Evolutionary conservation across 169 alveolate species (phyloP).

Genomic region (Fabrea salina): DNA sequence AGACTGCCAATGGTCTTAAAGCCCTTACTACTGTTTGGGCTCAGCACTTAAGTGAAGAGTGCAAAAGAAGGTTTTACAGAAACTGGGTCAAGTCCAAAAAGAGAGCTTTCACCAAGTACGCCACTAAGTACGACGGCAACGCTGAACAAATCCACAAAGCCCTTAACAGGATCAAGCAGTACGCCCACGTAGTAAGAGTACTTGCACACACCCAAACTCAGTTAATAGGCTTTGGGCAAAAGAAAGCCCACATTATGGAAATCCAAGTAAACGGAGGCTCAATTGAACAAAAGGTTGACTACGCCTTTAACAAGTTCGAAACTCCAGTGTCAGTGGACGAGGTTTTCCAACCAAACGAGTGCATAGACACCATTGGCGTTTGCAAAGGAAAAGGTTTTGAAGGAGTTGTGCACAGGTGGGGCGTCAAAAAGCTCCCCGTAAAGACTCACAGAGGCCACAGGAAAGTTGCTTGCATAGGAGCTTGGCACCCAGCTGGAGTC

Average conservation of each 20-base stretch:
- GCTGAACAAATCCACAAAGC: conserved; percentile 89
- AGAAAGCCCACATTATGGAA: conserved; percentile 99
- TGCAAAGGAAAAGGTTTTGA: conserved; percentile 99
- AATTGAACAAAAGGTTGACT: conserved; percentile 95
- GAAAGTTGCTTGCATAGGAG: conserved; percentile 99
- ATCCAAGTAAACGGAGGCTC: conserved; percentile 99
- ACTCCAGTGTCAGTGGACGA: conserved; percentile 94
- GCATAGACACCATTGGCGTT: conserved; percentile 97
- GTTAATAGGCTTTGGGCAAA: conserved; percentile 91
- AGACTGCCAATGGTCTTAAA: conserved; percentile 98
- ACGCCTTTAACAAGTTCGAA: conserved; percentile 94
- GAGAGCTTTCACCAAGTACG: conserved; percentile 98
- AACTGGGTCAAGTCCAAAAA: conserved; percentile 97
- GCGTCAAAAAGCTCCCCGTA: conserved; percentile 98
- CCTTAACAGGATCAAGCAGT: conserved; percentile 92
- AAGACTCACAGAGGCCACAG: conserved; percentile 99
- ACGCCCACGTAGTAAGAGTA: conserved; percentile 97
- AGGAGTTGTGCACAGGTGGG: conserved; percentile 99
- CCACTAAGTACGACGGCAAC: conserved; percentile 83
- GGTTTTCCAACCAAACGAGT: conserved; percentile 96
- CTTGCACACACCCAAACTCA: conserved; percentile 98
- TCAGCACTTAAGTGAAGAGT: conserved; percentile 95
- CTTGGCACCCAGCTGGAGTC: conserved; percentile 99
- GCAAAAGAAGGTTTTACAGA: conserved; percentile 98
- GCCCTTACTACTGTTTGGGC: conserved; percentile 99